These are phyloP conservation scores for Eutrema salsugineum DNA, from an alignment of 441 rosid species.

Conservation along the genomic window DNA sequence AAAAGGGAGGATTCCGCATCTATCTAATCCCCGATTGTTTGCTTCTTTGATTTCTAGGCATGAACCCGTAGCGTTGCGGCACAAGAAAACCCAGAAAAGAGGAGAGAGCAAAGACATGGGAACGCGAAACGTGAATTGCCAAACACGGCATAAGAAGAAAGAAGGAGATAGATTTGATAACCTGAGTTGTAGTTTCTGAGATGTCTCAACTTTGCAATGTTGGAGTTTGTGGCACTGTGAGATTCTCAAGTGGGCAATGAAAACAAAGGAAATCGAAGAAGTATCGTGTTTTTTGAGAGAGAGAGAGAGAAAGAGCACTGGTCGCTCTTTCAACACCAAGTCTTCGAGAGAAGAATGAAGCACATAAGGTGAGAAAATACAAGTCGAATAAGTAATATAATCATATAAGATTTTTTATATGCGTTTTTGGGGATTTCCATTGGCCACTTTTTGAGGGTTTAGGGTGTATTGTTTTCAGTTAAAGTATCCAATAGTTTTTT, in stretches of 20 bases:
- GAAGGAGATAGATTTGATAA: constrained; percentile 24
- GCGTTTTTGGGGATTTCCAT: constrained; percentile 16
- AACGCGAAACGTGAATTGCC: constrained; percentile 11
- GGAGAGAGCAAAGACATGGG: background rate
- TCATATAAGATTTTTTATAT: constrained; percentile 3
- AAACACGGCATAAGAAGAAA: constrained; percentile 15
- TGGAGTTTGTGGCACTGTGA: constrained; percentile 26
- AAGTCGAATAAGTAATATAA: constrained; percentile 11
- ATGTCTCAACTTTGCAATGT: constrained; percentile 29
- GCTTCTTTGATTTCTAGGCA: constrained; percentile 20
- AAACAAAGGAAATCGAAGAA: constrained; percentile 13
- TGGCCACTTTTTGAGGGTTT: constrained; percentile 17
- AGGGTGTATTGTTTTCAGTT: constrained; percentile 13
- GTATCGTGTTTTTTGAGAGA: constrained; percentile 13
- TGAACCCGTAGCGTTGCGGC: constrained; percentile 13
- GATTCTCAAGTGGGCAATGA: constrained; percentile 7
- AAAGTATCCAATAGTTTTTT: background rate
- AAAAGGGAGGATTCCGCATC: constrained; percentile 18
- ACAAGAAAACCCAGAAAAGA: constrained; percentile 12
- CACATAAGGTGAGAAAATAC: constrained; percentile 6
- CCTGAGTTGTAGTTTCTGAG: constrained; percentile 17
- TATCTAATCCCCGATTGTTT: constrained; percentile 24
- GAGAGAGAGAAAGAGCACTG: constrained; percentile 23
- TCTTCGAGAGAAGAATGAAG: constrained; percentile 26
- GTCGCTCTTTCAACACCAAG: constrained; percentile 34